A percentile compares a stretch with the other conserved stretches of the same genome.
These are phyloP conservation scores for Stemphylium lycopersici DNA, from an alignment of 2,329 filamentous ascomycete genomes.

Conservation along the genomic window DNA sequence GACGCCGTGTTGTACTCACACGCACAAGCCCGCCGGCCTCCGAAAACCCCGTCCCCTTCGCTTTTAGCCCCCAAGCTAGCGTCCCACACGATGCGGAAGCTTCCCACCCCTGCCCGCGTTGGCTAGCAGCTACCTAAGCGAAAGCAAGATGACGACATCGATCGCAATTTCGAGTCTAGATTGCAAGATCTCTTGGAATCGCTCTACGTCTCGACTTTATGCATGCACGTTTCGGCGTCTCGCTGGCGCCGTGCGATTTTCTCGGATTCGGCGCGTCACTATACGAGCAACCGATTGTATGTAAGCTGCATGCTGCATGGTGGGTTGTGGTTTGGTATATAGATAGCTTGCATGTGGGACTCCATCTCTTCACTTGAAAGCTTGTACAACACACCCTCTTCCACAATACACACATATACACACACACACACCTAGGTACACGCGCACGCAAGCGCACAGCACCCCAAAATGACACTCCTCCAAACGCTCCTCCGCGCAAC, in stretches of 20 bases:
- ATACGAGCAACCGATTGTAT: neutral
- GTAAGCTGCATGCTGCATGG: too few species aligned
- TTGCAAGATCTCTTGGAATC: slow-evolving; percentile 21
- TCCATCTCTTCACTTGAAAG: too few species aligned
- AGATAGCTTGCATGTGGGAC: too few species aligned
- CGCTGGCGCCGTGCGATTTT: neutral
- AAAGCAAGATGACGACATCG: slow-evolving; percentile 32
- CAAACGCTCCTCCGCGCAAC: slow-evolving; percentile 63
- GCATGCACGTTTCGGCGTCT: neutral
- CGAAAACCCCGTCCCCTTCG: slow-evolving; percentile 1
- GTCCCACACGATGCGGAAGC: neutral
- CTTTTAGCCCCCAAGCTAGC: neutral
- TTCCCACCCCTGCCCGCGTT: slow-evolving; percentile 2
- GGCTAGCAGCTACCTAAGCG: slow-evolving; percentile 8
- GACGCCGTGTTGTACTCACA: neutral
- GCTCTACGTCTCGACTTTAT: neutral
- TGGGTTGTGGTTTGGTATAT: too few species aligned
- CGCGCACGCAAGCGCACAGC: neutral
- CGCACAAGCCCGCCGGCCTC: slow-evolving; percentile 1
- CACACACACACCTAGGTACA: neutral
- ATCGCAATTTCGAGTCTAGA: slow-evolving; percentile 32
- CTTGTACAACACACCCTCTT: too few species aligned
- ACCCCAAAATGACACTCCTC: slow-evolving; percentile 43
- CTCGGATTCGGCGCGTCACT: neutral
- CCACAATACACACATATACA: neutral